A percentile compares a stretch with the other conserved stretches of the same genome.
Conservation (phyloP, 2,329 filamentous ascomycete genomes). For the Penicillium rolfsii region DNA sequence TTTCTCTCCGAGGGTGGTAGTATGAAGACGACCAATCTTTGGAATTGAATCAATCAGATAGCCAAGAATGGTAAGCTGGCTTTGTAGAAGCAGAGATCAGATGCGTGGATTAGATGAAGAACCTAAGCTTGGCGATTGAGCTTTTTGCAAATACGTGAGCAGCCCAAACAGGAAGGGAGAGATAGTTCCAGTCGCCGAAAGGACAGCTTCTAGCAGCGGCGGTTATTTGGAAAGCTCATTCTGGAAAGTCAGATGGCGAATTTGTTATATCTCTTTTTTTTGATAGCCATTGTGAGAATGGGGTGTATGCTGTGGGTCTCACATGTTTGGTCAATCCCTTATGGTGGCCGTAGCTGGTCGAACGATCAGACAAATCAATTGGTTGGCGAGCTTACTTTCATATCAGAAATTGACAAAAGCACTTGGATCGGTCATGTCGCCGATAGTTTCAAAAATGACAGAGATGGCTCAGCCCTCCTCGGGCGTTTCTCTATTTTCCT, state of each 20-base stretch:
- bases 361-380: not conserved
- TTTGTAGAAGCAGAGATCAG: not conserved
- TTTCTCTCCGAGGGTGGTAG: not conserved
- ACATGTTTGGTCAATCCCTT: not conserved
- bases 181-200: not conserved
- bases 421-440: too few relatives aligned
- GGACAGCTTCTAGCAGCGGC: not conserved
- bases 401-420: too few relatives aligned
- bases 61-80: not conserved
- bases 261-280: not conserved
- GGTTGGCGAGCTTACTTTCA: too few relatives aligned
- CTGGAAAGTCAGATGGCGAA: not conserved
- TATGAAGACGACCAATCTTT: not conserved
- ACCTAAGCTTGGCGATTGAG: not conserved
- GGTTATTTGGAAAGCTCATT: not conserved
- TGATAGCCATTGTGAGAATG: too few relatives aligned
- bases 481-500: not conserved
- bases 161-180: not conserved
- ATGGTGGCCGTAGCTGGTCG: not conserved
- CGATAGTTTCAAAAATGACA: too few relatives aligned
- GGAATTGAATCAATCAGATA: not conserved
- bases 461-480: too few relatives aligned
- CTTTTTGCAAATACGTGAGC: not conserved
- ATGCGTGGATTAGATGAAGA: not conserved
- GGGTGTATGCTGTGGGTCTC: not conserved